phyloP scores from a whole-genome alignment of 352 stramenopile genomes.

The Pelagophyceae sp. region DNA sequence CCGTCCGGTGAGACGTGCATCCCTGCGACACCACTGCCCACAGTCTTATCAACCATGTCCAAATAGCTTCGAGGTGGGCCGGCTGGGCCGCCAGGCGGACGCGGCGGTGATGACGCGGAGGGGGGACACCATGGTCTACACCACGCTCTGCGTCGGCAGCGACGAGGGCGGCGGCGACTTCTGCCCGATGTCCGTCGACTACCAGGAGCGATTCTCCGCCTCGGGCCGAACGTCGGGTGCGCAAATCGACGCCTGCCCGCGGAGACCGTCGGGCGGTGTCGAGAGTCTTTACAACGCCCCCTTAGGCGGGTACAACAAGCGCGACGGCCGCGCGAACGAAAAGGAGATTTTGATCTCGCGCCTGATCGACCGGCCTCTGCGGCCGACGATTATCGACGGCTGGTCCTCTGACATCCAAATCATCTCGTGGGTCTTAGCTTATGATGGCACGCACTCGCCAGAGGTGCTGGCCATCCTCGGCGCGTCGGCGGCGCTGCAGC shows the following conservation, averaged over 20 bases:
- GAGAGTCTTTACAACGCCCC: too few species aligned
- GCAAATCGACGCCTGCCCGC: too few species aligned
- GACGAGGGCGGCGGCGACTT: conserved; percentile 46
- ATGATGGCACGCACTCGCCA: conserved; percentile 49
- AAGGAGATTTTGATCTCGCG: conserved; percentile 89
- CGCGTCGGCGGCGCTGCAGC: conserved; percentile 40
- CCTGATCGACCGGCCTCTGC: conserved; percentile 87
- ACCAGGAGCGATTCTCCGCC: conserved; percentile 59
- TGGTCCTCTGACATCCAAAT: conserved; percentile 91
- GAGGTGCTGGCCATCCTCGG: conserved; percentile 33
- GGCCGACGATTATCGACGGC: conserved; percentile 81
- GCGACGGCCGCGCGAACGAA: conserved; percentile 69
- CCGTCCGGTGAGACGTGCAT: too few species aligned
- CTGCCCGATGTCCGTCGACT: conserved; percentile 59
- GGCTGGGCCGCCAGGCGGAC: conserved; percentile 37
- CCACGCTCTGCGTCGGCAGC: conserved; percentile 34
- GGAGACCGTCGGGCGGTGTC: too few species aligned
- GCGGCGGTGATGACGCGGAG: conserved; percentile 33
- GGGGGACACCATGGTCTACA: conserved; percentile 41
- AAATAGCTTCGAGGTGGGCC: conserved; percentile 41
- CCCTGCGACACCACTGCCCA: too few species aligned
- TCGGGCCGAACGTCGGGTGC: conserved; percentile 57
- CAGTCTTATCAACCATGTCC: too few species aligned
- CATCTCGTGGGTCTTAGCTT: conserved; percentile 65
- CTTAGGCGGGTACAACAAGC: conserved; percentile 61